phyloP scores from a whole-genome alignment of 164 flowering plant genomes.

The Akebia trifoliata region DNA sequence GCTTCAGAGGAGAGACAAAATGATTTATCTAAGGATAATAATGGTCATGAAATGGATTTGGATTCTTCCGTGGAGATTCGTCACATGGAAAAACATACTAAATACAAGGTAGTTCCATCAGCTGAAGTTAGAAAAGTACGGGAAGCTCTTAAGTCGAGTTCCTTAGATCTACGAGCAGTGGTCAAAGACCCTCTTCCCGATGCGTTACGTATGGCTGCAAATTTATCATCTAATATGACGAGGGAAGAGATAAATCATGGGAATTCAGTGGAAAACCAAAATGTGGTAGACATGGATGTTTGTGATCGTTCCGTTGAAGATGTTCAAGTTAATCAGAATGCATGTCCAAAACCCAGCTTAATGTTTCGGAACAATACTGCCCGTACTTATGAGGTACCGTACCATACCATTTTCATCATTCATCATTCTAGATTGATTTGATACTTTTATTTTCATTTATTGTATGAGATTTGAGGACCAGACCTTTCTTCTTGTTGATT shows the following conservation, averaged over 20 bases:
- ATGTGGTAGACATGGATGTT: slow-evolving; percentile 7
- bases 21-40: neutral
- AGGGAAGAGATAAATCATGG: slow-evolving; percentile 9
- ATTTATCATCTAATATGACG: slow-evolving; percentile 15
- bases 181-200: slow-evolving; percentile 76
- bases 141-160: slow-evolving; percentile 46
- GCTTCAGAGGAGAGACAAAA: slow-evolving; percentile 1
- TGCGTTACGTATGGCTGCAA: slow-evolving; percentile 40
- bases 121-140: slow-evolving; percentile 35
- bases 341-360: slow-evolving; percentile 27
- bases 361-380: slow-evolving; percentile 55
- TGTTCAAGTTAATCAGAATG: slow-evolving; percentile 2
- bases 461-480: neutral
- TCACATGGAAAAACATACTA: slow-evolving; percentile 1
- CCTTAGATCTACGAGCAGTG: slow-evolving; percentile 34
- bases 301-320: slow-evolving; percentile 6
- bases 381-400: slow-evolving; percentile 43
- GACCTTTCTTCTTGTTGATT: no score
- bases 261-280: slow-evolving; percentile 12
- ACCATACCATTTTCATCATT: neutral
- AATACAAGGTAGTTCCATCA: slow-evolving; percentile 19
- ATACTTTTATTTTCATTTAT: neutral
- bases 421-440: neutral
- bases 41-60: neutral
- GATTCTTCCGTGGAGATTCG: neutral